Conservation (phyloP, 257 asterid genomes). For the Striga asiatica region DNA sequence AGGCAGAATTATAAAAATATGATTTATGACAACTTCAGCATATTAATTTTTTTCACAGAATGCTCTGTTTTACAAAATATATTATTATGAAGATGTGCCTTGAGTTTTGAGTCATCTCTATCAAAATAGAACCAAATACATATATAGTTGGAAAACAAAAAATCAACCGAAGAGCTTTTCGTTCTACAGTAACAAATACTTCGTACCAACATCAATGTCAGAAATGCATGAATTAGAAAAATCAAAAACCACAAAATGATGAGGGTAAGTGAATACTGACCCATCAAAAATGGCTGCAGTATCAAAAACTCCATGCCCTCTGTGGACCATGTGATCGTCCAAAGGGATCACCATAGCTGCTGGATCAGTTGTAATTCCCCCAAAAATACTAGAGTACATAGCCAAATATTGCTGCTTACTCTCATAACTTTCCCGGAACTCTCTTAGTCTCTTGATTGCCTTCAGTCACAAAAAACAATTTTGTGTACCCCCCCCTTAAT, state of each 20-base stretch:
- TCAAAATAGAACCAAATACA: neutral
- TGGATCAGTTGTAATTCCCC: constrained; percentile 84
- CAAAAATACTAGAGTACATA: constrained; percentile 78
- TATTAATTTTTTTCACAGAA: neutral
- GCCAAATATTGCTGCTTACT: constrained; percentile 69
- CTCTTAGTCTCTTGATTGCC: constrained; percentile 65
- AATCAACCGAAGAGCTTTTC: neutral
- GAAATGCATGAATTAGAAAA: too few relatives aligned
- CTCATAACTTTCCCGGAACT: constrained; percentile 28
- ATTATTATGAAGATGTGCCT: neutral
- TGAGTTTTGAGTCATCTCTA: neutral
- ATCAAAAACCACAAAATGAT: neutral
- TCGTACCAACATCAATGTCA: too few relatives aligned
- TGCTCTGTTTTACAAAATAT: neutral
- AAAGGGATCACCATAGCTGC: constrained; percentile 84
- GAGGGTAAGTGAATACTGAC: constrained; percentile 27
- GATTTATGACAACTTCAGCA: neutral
- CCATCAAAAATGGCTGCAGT: constrained; percentile 81
- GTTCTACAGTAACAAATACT: too few relatives aligned
- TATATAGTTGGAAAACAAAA: neutral
- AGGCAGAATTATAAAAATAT: too few relatives aligned
- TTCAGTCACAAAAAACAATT: constrained; percentile 12
- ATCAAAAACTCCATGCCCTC: constrained; percentile 96
- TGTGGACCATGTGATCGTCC: constrained; percentile 94
- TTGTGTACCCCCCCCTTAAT: neutral